Evolutionary conservation across 2,329 filamentous ascomycete genomes (phyloP).

Genomic region (Curvularia eragrostidis): DNA sequence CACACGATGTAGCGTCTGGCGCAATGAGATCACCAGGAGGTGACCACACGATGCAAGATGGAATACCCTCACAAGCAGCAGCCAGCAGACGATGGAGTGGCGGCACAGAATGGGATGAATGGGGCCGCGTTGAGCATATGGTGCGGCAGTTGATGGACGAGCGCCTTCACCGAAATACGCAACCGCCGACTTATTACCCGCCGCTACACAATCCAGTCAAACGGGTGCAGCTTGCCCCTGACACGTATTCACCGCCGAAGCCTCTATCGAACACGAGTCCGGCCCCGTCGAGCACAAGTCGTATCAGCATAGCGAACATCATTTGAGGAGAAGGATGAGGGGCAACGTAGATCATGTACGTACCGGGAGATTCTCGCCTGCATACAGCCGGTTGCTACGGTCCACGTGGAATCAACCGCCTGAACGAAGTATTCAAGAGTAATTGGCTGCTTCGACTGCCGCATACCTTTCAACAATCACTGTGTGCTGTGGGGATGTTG

Average conservation of each 20-base stretch:
- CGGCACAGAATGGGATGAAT: slow-evolving; percentile 76
- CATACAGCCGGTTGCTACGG: background rate
- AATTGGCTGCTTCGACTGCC: background rate
- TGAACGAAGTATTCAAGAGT: background rate
- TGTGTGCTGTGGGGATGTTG: background rate
- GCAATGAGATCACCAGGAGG: slow-evolving; percentile 25
- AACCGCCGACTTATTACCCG: slow-evolving; percentile 42
- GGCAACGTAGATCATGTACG: background rate
- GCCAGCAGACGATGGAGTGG: slow-evolving; percentile 63
- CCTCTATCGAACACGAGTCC: slow-evolving; percentile 30
- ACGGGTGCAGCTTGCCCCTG: slow-evolving; percentile 44
- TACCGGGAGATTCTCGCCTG: background rate
- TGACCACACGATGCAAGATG: slow-evolving; percentile 45
- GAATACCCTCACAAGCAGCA: slow-evolving; percentile 57
- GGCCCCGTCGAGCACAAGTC: slow-evolving; percentile 51
- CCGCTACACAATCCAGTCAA: slow-evolving; percentile 49
- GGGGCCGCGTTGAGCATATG: slow-evolving; percentile 74
- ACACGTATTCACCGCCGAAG: slow-evolving; percentile 27
- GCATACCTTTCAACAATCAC: background rate
- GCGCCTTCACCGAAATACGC: slow-evolving; percentile 46
- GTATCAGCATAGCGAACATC: slow-evolving; percentile 55
- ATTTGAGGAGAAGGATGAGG: slow-evolving; percentile 38
- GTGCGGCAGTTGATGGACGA: slow-evolving; percentile 63
- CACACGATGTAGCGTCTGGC: slow-evolving; percentile 14
- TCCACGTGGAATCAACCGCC: background rate